These are phyloP conservation scores for Fusarium sp. DNA, from an alignment of 2,329 filamentous ascomycete genomes.

Conservation along the genomic window DNA sequence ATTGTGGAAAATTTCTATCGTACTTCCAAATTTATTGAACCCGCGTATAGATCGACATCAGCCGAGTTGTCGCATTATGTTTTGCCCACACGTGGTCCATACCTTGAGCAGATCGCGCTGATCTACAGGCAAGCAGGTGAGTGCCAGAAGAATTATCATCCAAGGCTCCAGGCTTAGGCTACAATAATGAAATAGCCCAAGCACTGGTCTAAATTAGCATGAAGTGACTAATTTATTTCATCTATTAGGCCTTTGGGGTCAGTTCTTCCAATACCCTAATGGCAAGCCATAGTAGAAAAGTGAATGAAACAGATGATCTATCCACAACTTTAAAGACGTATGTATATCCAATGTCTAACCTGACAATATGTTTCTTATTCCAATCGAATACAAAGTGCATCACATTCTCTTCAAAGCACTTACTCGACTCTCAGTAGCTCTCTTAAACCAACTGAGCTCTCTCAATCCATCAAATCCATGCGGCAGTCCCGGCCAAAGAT, in stretches of 20 bases:
- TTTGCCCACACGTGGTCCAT: neutral
- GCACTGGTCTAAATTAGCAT: no score
- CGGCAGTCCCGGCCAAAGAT: slow-evolving; percentile 54
- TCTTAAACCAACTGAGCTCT: slow-evolving; percentile 8
- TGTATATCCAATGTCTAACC: no score
- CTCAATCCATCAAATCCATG: slow-evolving; percentile 49
- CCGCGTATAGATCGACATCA: neutral
- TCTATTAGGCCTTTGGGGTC: no score
- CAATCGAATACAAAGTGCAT: neutral
- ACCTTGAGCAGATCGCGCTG: neutral
- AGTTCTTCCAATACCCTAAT: no score
- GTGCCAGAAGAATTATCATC: no score
- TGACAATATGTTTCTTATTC: neutral
- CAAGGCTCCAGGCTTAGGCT: no score
- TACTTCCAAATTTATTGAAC: neutral
- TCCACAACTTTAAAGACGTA: no score
- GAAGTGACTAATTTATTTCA: no score
- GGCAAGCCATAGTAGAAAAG: no score
- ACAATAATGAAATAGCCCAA: no score
- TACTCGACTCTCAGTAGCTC: slow-evolving; percentile 7
- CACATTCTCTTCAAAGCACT: slow-evolving; percentile 13
- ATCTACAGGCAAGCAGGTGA: neutral
- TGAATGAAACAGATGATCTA: no score
- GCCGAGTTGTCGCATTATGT: neutral
- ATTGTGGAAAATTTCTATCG: neutral